phyloP scores from a whole-genome alignment of 768 basidiomycete genomes.

The Kwoniella botswanensis region DNA sequence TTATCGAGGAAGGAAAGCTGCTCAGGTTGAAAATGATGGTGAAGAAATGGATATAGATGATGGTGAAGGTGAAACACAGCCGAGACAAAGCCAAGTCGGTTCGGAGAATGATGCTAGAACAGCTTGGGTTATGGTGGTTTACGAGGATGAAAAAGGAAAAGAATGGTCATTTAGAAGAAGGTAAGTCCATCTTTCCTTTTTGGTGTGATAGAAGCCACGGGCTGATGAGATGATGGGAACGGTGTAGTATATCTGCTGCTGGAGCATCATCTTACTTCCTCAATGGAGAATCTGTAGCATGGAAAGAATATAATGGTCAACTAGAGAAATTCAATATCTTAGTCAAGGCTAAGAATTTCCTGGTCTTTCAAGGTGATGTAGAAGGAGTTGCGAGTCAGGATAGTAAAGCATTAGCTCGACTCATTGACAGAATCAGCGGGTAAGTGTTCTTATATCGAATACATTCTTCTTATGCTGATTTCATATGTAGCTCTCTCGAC shows the following conservation, averaged over 20 bases:
- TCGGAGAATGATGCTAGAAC: slow-evolving; percentile 78
- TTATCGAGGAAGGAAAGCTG: slow-evolving; percentile 75
- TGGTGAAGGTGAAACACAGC: slow-evolving; percentile 55
- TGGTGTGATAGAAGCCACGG: too few relatives aligned
- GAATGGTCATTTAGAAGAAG: slow-evolving; percentile 91
- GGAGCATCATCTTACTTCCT: slow-evolving; percentile 91
- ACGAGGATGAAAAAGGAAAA: slow-evolving; percentile 73
- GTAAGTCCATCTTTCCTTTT: slow-evolving; percentile 63
- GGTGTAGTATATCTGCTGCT: slow-evolving; percentile 75
- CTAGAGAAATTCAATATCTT: slow-evolving; percentile 90
- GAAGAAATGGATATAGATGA: slow-evolving; percentile 52
- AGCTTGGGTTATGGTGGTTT: slow-evolving; percentile 95
- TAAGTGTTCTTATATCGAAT: slow-evolving; percentile 32
- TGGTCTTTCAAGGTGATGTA: slow-evolving; percentile 98
- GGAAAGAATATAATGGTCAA: slow-evolving; percentile 84
- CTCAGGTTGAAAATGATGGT: slow-evolving; percentile 35
- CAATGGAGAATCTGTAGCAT: slow-evolving; percentile 79
- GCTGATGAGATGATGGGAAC: background rate
- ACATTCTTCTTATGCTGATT: background rate
- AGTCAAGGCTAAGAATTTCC: slow-evolving; percentile 98
- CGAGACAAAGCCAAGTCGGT: slow-evolving; percentile 62
- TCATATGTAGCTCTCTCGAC: slow-evolving; percentile 70
- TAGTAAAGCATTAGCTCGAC: slow-evolving; percentile 80
- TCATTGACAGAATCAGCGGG: slow-evolving; percentile 95
- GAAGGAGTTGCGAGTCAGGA: slow-evolving; percentile 97